A percentile compares a stretch with the other conserved stretches of the same genome.
phyloP scores from a whole-genome alignment of 31 red algal genomes.

The Odonthalia washingtoniensis region DNA sequence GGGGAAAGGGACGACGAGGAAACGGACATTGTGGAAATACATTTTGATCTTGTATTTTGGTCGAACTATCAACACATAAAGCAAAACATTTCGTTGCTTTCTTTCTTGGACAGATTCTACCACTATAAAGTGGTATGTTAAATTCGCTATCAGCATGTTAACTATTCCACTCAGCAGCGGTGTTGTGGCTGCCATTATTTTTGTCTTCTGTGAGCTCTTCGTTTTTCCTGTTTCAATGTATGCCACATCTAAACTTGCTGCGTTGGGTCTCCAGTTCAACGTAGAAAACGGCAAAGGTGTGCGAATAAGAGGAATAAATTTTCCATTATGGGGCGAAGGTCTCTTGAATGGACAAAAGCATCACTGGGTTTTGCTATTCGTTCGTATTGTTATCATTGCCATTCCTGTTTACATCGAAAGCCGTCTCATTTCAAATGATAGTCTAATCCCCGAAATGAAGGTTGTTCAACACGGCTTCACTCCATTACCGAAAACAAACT shows the following conservation, averaged over 20 bases:
- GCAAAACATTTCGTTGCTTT: too few species aligned
- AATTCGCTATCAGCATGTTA: too few species aligned
- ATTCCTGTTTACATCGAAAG: slow-evolving; percentile 32
- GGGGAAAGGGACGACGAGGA: too few species aligned
- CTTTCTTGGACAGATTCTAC: too few species aligned
- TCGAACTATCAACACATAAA: too few species aligned
- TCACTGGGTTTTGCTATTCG: background rate
- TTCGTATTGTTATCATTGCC: slow-evolving; percentile 15
- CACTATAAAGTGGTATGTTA: too few species aligned
- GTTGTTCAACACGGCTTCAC: background rate
- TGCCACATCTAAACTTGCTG: slow-evolving; percentile 1
- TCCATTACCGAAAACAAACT: background rate
- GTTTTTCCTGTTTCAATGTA: too few species aligned
- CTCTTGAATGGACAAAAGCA: background rate
- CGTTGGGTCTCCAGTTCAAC: background rate
- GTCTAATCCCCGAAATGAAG: background rate
- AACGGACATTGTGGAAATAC: too few species aligned
- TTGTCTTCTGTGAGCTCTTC: too few species aligned
- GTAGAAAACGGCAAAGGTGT: background rate
- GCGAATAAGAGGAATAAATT: background rate
- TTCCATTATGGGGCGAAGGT: slow-evolving; percentile 27
- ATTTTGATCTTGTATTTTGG: too few species aligned
- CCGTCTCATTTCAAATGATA: background rate
- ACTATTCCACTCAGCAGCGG: too few species aligned
- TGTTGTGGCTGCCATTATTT: too few species aligned